These are phyloP conservation scores for Eutrema salsugineum DNA, from an alignment of 441 rosid species.

Conservation along the genomic window DNA sequence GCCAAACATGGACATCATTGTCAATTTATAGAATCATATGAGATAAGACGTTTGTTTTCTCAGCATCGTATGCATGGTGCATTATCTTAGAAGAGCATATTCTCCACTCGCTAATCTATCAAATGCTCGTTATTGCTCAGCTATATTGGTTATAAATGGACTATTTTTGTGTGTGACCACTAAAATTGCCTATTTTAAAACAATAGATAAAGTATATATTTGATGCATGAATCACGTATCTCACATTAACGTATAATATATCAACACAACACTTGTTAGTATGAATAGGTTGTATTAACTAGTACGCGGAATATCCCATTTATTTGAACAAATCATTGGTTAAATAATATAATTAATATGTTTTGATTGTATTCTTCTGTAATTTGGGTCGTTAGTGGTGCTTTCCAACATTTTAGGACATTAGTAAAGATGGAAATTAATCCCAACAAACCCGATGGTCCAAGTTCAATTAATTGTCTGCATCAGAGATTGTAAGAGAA, in stretches of 20 bases:
- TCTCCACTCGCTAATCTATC: neutral
- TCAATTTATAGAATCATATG: neutral
- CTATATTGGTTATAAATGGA: constrained; percentile 1
- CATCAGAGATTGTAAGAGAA: constrained; percentile 2
- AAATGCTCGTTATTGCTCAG: constrained; percentile 9
- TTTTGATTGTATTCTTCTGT: neutral
- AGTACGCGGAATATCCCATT: neutral
- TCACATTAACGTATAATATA: neutral
- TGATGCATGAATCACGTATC: constrained; percentile 17
- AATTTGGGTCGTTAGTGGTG: constrained; percentile 23
- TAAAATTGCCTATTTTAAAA: neutral
- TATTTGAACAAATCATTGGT: constrained; percentile 7
- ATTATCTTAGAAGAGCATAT: neutral
- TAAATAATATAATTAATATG: neutral
- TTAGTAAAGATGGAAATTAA: neutral
- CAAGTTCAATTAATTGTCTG: constrained; percentile 17
- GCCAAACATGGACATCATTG: constrained; percentile 4
- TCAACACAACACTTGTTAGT: neutral
- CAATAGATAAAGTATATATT: neutral
- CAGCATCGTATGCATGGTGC: neutral
- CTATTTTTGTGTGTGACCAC: neutral
- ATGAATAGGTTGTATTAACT: neutral
- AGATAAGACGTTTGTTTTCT: neutral
- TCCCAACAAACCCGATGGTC: constrained; percentile 24
- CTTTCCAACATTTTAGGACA: constrained; percentile 30